These are phyloP conservation scores for Debaryomyces castellii DNA, from an alignment of 805 yeast species.

Conservation along the genomic window DNA sequence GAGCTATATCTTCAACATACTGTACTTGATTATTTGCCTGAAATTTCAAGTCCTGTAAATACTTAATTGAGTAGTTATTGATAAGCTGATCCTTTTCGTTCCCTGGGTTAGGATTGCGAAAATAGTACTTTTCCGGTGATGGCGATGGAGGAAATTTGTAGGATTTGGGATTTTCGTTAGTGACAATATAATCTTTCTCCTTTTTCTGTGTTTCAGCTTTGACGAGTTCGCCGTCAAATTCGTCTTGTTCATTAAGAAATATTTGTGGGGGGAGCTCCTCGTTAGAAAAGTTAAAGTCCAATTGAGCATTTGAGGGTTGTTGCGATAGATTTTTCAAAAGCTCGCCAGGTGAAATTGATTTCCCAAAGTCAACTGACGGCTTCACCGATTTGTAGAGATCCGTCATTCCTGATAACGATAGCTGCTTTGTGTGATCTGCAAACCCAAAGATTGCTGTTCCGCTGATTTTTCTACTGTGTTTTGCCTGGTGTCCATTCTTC, in stretches of 20 bases:
- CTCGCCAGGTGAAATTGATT: constrained; percentile 37
- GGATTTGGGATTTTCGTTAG: constrained; percentile 45
- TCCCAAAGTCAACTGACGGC: constrained; percentile 21
- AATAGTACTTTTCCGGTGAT: constrained; percentile 13
- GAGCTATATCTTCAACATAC: constrained; percentile 38
- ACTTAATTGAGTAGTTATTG: constrained; percentile 41
- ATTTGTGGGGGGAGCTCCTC: constrained; percentile 22
- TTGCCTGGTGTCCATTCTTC: constrained; percentile 13
- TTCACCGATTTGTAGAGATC: constrained; percentile 19
- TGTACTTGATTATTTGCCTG: not conserved
- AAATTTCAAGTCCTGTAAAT: constrained; percentile 31
- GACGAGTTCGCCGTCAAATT: constrained; percentile 13
- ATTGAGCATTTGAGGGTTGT: constrained; percentile 4
- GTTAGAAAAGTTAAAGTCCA: constrained; percentile 12
- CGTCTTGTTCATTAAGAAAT: constrained; percentile 28
- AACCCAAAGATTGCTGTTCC: constrained; percentile 84
- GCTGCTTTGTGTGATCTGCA: constrained; percentile 58
- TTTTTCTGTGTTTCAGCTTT: constrained; percentile 7
- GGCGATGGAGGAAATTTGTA: constrained; percentile 59
- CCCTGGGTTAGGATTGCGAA: not conserved
- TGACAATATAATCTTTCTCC: constrained; percentile 45
- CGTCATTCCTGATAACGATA: constrained; percentile 55
- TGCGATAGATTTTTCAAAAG: constrained; percentile 19
- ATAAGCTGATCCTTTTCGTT: constrained; percentile 5
- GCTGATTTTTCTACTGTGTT: constrained; percentile 62